Evolutionary conservation across 352 stramenopile species (phyloP).

Genomic region (Phytophthora lateralis): DNA sequence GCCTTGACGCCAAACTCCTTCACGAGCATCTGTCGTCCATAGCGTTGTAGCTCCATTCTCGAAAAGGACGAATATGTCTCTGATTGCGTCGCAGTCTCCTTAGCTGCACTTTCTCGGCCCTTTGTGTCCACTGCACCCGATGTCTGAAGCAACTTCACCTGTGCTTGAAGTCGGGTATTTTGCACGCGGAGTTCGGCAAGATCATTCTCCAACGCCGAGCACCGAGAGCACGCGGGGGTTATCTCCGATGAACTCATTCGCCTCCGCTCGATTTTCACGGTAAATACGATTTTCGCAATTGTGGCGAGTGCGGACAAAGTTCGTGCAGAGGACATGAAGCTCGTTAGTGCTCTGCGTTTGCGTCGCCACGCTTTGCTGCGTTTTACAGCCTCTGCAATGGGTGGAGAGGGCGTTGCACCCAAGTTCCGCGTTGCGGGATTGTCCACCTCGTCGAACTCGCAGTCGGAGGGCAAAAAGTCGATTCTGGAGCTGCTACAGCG

Average conservation of each 20-base stretch:
- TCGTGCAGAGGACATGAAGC: slow-evolving; percentile 13
- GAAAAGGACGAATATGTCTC: slow-evolving; percentile 52
- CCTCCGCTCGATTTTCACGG: slow-evolving; percentile 10
- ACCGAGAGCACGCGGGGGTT: slow-evolving; percentile 29
- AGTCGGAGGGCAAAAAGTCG: slow-evolving; percentile 30
- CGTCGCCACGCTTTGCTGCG: slow-evolving; percentile 12
- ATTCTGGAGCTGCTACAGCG: slow-evolving; percentile 58
- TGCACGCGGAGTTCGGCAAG: slow-evolving; percentile 32
- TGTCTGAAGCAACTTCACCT: slow-evolving; percentile 14
- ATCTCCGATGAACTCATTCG: slow-evolving; percentile 3
- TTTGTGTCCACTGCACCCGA: neutral
- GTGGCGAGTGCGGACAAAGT: slow-evolving; percentile 9
- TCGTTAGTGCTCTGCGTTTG: slow-evolving; percentile 10
- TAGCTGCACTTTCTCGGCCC: neutral
- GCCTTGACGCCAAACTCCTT: slow-evolving; percentile 88
- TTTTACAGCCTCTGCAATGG: slow-evolving; percentile 4
- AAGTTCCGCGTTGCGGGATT: slow-evolving; percentile 12
- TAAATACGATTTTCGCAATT: slow-evolving; percentile 17
- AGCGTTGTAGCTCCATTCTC: slow-evolving; percentile 76
- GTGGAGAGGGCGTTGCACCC: neutral
- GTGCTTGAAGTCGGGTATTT: slow-evolving; percentile 33
- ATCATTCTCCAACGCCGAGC: slow-evolving; percentile 28
- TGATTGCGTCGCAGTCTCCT: slow-evolving; percentile 2
- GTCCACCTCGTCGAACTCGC: slow-evolving; percentile 21
- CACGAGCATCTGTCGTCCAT: slow-evolving; percentile 95